Base-by-base conservation (phyloP, 208 protist species). In the Leishmania lainsoni region DNA sequence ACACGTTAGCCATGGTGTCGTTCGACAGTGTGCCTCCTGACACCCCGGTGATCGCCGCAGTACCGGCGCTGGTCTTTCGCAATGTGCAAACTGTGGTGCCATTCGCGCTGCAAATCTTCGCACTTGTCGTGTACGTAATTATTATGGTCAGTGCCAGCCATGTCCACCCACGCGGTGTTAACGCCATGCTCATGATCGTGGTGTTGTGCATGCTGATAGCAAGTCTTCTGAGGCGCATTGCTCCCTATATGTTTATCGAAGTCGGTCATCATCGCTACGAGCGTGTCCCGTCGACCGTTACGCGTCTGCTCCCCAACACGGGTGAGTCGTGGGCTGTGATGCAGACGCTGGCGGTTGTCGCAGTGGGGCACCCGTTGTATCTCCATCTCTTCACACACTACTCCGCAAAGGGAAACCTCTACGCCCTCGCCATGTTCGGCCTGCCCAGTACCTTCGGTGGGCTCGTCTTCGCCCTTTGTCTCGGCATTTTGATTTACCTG, bases 11-110 rank as follows among this genome's bases (percentile, higher is more conserved):
- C 68, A 85, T 81, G 72, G 35, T 52, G 20, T 76, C 69, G 17
- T 85, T 79, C 39, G 81, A 85, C 78, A 81, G 81, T 45, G 81
- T 85, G 10, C 12, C 76, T 5, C 77, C 76, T n/a, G 81, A 85
- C 54, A 52, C 39, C n/a, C 59, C 81, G 22, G 45, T 74, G 14
- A 58, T 85, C n/a, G 26, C 39, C n/a, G 39, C 71, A 17, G 71
- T 85, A n/a, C 8, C 77, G n/a, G 81, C 81, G 10, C 39, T 12
- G 26, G 48, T 54, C 39, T 81, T 85, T 35, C 78, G 71, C 59
- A 76, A 70, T 29, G 63, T 75, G 39, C 81, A 85, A 54, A 75
- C 77, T 3, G 74, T 79, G 63, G 51, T 45, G 3, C 81, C 81
- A 5, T 74, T 81, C 35, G 70, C 35, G 35, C 48, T 85, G 54